Evolutionary conservation across 805 yeast genomes (phyloP), one percentile per base, ranked within the genome.

Genomic region (Candida xyloterini): DNA sequence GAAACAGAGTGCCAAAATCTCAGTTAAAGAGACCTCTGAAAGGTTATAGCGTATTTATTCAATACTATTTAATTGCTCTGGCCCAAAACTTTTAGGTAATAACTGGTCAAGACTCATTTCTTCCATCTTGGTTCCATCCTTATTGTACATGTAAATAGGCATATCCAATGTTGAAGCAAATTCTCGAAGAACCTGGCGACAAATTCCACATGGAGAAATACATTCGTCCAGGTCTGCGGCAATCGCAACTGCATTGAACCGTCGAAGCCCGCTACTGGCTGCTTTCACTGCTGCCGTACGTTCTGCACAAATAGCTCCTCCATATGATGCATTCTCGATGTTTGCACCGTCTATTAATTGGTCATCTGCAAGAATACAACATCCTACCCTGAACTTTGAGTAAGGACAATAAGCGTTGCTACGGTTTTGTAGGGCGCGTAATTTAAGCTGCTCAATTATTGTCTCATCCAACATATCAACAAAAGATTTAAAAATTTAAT

Each of bases 241-340:
- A 8, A 87, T 75, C 4, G 82, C 95, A 41, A 87, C 65, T 1
- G 84, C 86, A 43, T 63, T 67, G 56, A 82, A 74, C 16, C 46
- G 34, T 4, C 47, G 56, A 40, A 67, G 62, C 0, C 78, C 78
- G 29, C 47, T 35, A 5, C 56, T 68, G 6, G 79, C 71, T 0
- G 85, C 83, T 29, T 73, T 71, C 10, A 73, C 70, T 2, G 81
- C 67, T 0, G 91, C 80, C 1, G 83, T 72, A 28, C 89, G 65
- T 53, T 84, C 95, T 0, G 95, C 95, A 58, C 95, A 84, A 16
- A 83, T 75, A 1, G 79, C 72, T 2, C 78, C 90, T 1, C 78
- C 95, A 56, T 85, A 90, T 34, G 93, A 79, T 3, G 97, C 98
- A 59, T 91, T 93, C 59, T 91, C 99, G 20, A 93, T 79, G 51